Base-by-base conservation (phyloP, 208 protist species). In the Crithidia fasciculata region DNA sequence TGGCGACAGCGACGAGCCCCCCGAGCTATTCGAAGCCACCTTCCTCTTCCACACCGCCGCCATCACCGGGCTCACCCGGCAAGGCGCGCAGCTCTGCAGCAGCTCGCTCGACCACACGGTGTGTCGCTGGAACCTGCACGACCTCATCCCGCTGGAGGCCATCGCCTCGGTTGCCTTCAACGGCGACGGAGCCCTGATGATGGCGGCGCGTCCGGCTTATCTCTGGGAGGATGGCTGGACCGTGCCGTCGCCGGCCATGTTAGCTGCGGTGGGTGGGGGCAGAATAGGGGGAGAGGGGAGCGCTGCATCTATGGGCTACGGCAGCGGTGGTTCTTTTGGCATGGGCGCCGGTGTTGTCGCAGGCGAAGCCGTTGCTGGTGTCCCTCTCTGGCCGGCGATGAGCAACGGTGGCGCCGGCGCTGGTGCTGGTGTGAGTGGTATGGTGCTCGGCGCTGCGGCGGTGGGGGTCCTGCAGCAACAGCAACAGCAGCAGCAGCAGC, bases 21-120 rank as follows among this genome's bases (percentile, higher is more conserved):
- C 39, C 12, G 76, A 81, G 58, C 41, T 18, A 10, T 72, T 69
- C 37, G 52, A 13, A 5, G 76, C 65, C 2, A 45, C 73, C 12
- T 75, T 86, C 16, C 58, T 79, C 36, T 80, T 78, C 44, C 84
- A 89, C 77, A 77, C 76, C 15, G 76, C 78, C 37, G 60, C 69
- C 58, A 61, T 89, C 60, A 74, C 80, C 15, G 80, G 77, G 0
- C 68, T 89, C 0, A 76, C 80, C 28, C 69, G 76, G 47, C 63
- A 80, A 36, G 85, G 83, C 40, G 78, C 82, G 61, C 70, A 84
- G 43, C 60, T 89, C 36, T 71, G 49, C 50, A 78, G 72, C 61
- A 55, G 49, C 61, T 69, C 69, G 36, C 82, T 84, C 37, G 84
- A 89, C 73, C 76, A 86, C 71, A 61, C 61, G n/a, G 54, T 89